phyloP scores from a whole-genome alignment of 2,329 filamentous ascomycete species.

The Sporothrix schenckii region DNA sequence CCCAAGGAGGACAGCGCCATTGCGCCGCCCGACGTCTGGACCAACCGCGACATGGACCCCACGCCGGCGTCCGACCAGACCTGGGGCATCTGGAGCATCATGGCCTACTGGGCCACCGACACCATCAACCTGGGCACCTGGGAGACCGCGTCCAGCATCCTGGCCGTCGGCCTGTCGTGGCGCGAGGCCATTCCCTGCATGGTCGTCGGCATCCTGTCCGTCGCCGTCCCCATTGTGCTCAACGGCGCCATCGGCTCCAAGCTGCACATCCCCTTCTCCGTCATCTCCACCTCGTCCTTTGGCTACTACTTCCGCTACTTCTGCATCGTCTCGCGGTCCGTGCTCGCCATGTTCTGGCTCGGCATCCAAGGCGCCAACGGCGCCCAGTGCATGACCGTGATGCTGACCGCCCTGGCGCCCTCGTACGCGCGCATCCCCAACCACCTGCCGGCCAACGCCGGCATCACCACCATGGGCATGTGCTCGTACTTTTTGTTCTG shows the following conservation, averaged over 20 bases:
- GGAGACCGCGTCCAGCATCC: slow-evolving; percentile 38
- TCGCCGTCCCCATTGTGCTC: slow-evolving; percentile 57
- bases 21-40: slow-evolving; percentile 42
- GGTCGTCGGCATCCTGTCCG: slow-evolving; percentile 62
- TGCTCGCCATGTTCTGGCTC: slow-evolving; percentile 49
- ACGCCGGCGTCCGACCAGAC: slow-evolving; percentile 45
- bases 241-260: slow-evolving; percentile 53
- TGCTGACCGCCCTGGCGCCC: slow-evolving; percentile 43
- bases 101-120: slow-evolving; percentile 41
- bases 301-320: slow-evolving; percentile 53
- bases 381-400: slow-evolving; percentile 38
- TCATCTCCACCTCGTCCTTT: slow-evolving; percentile 50
- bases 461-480: slow-evolving; percentile 47
- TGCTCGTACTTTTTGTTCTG: slow-evolving; percentile 47
- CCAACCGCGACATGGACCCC: slow-evolving; percentile 44
- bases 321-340: slow-evolving; percentile 47
- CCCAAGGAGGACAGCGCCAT: slow-evolving; percentile 42
- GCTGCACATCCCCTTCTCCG: slow-evolving; percentile 54
- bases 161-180: slow-evolving; percentile 39
- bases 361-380: slow-evolving; percentile 54
- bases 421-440: slow-evolving; percentile 45
- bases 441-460: slow-evolving; percentile 44
- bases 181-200: slow-evolving; percentile 55
- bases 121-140: slow-evolving; percentile 40
- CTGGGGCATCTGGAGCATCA: slow-evolving; percentile 40